Evolutionary conservation across 345 rosid genomes (phyloP), one percentile per base, ranked within the genome.

Genomic region (Alliaria petiolata): DNA sequence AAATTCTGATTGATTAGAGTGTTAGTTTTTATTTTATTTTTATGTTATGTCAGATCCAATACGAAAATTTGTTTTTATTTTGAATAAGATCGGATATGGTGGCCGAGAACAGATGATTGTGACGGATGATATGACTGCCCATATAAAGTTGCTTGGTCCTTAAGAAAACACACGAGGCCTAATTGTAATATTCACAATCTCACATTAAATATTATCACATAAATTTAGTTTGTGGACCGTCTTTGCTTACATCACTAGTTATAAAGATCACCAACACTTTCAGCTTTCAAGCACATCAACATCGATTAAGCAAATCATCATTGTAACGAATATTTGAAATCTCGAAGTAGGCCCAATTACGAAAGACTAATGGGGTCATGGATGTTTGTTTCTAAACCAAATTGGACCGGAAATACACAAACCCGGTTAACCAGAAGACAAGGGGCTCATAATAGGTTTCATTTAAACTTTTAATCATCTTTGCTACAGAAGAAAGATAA

Each of bases 81-180:
- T 46, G 31, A 34, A 71, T 14, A 74, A 38, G 61, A 8, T 15
- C 19, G 54, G 54, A 50, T 57, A 63, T 76, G 53, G 66, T 69
- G 65, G 67, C 34, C 26, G 59, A 69, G 47, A 55, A 64, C 12
- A 75, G 16, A 34, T 61, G 79, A 75, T 52, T 8, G 71, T 47
- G 70, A 76, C 8, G 60, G 40, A 60, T 69, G 79, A 69, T 70
- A 70, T 70, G 80, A 76, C 71, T 42, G 61, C 75, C 65, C 70
- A 49, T 56, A 35, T 6, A 70, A 49, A 70, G 72, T 70, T 56
- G 71, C 80, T 76, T 76, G 80, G 76, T 30, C 65, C 76, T 76
- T 76, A 76, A 76, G 80, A 46, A 76, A 76, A 33, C 67, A 63
- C 61, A 64, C 71, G 67, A 70, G 61, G 67, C 65, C 52, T 75